These are phyloP conservation scores for Ballota nigra DNA, from an alignment of 257 asterid genomes.

Conservation along the genomic window DNA sequence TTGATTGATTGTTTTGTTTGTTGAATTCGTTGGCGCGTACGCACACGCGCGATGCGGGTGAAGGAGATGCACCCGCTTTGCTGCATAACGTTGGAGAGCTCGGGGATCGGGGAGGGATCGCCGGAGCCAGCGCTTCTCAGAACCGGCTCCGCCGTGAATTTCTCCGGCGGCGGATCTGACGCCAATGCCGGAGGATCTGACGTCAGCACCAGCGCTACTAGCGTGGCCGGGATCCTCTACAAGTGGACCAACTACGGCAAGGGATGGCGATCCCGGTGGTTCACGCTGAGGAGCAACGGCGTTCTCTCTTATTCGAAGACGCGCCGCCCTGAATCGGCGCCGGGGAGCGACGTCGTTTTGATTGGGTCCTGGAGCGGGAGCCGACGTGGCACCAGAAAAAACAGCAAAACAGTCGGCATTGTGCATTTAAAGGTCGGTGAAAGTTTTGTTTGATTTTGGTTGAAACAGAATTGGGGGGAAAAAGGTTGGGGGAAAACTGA, in stretches of 20 bases:
- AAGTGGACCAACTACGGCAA: constrained; percentile 95
- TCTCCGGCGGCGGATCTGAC: constrained; percentile 61
- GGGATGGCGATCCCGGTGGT: constrained; percentile 99
- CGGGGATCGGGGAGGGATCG: constrained; percentile 59
- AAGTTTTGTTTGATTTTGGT: neutral
- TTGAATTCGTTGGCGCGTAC: neutral
- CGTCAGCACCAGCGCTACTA: constrained; percentile 32
- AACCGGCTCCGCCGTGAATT: constrained; percentile 66
- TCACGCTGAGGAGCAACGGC: constrained; percentile 65
- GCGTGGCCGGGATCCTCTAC: constrained; percentile 72
- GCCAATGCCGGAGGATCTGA: constrained; percentile 62
- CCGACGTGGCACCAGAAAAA: constrained; percentile 42
- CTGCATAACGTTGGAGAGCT: constrained; percentile 73
- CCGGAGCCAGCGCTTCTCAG: constrained; percentile 71
- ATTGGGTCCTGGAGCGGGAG: constrained; percentile 27
- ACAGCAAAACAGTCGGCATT: constrained; percentile 56
- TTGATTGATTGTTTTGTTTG: neutral
- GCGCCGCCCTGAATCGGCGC: constrained; percentile 43
- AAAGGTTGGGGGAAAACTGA: constrained; percentile 20
- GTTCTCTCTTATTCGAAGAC: constrained; percentile 74
- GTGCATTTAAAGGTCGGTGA: constrained; percentile 75
- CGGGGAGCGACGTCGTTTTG: constrained; percentile 34
- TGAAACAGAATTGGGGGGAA: neutral
- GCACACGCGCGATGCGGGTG: constrained; percentile 56
- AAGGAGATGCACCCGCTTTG: constrained; percentile 94